Conservation (phyloP, 1,284 basidiomycete species). For the Ceratorhiza oryzae-sativae region DNA sequence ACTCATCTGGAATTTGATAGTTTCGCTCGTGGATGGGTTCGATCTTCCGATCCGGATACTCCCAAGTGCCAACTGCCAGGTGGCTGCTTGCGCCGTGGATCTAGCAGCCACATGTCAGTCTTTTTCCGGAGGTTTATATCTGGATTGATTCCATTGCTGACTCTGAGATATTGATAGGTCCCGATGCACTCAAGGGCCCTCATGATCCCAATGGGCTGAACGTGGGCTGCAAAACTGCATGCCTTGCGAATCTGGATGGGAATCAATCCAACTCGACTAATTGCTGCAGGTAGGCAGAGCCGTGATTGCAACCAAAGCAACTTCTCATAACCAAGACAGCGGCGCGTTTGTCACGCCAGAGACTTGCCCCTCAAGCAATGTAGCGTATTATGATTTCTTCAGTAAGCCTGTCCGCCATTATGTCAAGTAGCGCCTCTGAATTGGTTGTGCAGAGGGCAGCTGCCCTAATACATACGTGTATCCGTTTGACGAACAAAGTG, state of each 20-base stretch:
- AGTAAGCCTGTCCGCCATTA: conserved; percentile 38
- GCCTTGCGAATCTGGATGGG: conserved; percentile 42
- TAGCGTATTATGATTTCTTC: conserved; percentile 54
- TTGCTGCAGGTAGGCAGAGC: conserved; percentile 52
- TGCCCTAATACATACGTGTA: conserved; percentile 42
- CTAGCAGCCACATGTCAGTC: conserved; percentile 24
- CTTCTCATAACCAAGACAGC: not conserved
- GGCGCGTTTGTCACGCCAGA: conserved; percentile 19
- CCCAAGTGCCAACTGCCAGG: conserved; percentile 41
- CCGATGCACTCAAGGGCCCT: conserved; percentile 33
- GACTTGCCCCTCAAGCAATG: conserved; percentile 29
- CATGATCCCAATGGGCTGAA: not conserved
- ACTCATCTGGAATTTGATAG: no score
- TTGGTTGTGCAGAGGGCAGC: conserved; percentile 26
- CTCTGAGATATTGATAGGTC: no score
- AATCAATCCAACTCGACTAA: conserved; percentile 45
- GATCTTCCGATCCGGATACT: conserved; percentile 46
- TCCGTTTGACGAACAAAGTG: conserved; percentile 48
- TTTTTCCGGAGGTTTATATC: no score
- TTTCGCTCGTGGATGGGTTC: conserved; percentile 47
- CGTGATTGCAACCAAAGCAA: conserved; percentile 45
- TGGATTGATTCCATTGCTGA: no score
- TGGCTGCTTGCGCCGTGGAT: conserved; percentile 42
- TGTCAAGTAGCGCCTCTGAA: not conserved
- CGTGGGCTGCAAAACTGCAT: conserved; percentile 42